These are phyloP conservation scores for Hypoxylon sp. DNA, from an alignment of 2,329 filamentous ascomycete species.

Conservation along the genomic window DNA sequence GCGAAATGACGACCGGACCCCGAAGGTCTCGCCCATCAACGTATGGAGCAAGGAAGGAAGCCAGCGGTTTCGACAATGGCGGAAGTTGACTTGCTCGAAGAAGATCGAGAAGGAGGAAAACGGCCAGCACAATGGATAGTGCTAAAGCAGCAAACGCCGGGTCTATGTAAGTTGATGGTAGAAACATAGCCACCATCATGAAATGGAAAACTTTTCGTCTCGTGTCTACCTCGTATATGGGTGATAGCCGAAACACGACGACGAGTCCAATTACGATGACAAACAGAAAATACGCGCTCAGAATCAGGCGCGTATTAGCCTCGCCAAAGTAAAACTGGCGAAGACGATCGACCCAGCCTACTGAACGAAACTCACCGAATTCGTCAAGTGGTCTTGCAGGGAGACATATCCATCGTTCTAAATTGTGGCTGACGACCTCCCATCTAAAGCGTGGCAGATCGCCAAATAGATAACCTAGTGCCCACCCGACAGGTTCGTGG, in stretches of 20 bases:
- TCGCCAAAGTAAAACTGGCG: slow-evolving; percentile 76
- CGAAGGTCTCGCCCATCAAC: slow-evolving; percentile 94
- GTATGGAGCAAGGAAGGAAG: slow-evolving; percentile 90
- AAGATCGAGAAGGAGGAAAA: slow-evolving; percentile 91
- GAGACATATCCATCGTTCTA: slow-evolving; percentile 83
- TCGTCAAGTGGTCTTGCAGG: slow-evolving; percentile 62
- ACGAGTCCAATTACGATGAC: slow-evolving; percentile 80
- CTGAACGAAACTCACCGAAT: slow-evolving; percentile 58
- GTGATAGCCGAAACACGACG: slow-evolving; percentile 80
- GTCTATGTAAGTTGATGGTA: slow-evolving; percentile 89
- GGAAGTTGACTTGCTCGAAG: slow-evolving; percentile 92
- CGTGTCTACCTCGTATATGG: slow-evolving; percentile 91
- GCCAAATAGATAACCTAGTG: slow-evolving; percentile 88
- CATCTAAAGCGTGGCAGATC: slow-evolving; percentile 80
- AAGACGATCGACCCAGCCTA: slow-evolving; percentile 76
- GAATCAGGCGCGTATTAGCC: slow-evolving; percentile 84
- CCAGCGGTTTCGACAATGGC: slow-evolving; percentile 87
- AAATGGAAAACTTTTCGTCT: slow-evolving; percentile 97
- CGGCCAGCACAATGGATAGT: slow-evolving; percentile 81
- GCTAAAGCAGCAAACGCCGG: slow-evolving; percentile 86
- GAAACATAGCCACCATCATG: slow-evolving; percentile 96
- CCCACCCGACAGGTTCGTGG: slow-evolving; percentile 92
- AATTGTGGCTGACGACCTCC: slow-evolving; percentile 75
- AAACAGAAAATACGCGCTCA: slow-evolving; percentile 79
- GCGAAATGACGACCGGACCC: slow-evolving; percentile 93